Evolutionary conservation across 345 rosid species (phyloP), one percentile per base, ranked within the genome.

Genomic region (Noccaea bulbosa): DNA sequence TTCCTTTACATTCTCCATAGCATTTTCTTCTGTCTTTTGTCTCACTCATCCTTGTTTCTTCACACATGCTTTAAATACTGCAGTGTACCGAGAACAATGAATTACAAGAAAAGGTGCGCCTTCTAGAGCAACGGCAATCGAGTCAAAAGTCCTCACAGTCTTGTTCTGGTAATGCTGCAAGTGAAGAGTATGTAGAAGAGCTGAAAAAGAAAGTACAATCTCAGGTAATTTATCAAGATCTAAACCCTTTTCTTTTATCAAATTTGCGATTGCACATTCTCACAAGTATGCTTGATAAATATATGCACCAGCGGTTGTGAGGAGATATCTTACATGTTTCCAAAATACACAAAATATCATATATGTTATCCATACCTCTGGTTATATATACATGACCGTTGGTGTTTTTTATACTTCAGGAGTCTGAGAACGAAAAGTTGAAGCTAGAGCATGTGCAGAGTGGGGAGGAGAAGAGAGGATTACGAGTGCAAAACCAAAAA

Each of bases 391-490:
- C 46, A 63, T 15, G 50, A 35, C 11, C 15, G 27, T 44, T 53
- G 12, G 37, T 68, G 22, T 73, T 33, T 41, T 20, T 48, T 34
- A 50, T 49, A 33, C 62, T 43, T 44, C 84, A 91, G 97, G 96
- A 89, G 71, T 68, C 84, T 54, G 91, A 89, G 79, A 93, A 90
- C 17, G 95, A 89, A 71, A 88, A 81, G 77, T 74, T 91, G 46
- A 94, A 89, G 83, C 73, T 82, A 15, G 95, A 85, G 72, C 90
- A 81, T 20, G 88, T 86, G 56, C 89, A 86, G 69, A 83, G 81
- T 70, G 83, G 88, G 44, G 99, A 94, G 65, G 95, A 94, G 62
- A 89, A 83, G 47, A 87, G 93, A 65, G 97, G 93, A 35, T 78
- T 91, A 63, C 80, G 54, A 54, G 86, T 86, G 71, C 93, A 89